A percentile compares a stretch with the other conserved stretches of the same genome.
Conservation (phyloP, 805 yeast genomes). For the Ogataea pignaliae region DNA sequence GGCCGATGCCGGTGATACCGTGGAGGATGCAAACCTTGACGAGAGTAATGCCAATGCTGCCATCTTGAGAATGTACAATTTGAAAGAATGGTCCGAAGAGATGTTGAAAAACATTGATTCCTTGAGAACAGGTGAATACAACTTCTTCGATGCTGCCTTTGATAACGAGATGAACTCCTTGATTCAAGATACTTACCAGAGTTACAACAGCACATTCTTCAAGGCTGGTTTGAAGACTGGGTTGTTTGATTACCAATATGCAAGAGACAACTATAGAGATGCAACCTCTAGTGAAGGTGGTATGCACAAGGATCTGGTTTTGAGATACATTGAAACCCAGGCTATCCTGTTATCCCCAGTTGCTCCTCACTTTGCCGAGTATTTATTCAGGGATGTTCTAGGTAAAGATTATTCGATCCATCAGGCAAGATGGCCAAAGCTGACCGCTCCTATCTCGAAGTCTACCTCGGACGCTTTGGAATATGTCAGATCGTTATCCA, state of each 20-base stretch:
- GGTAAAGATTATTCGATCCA: slow-evolving; percentile 65
- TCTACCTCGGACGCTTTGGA: slow-evolving; percentile 63
- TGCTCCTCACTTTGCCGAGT: slow-evolving; percentile 95
- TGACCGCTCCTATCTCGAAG: slow-evolving; percentile 59
- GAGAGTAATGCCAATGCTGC: slow-evolving; percentile 97
- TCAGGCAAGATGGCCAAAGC: slow-evolving; percentile 71
- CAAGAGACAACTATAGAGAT: slow-evolving; percentile 96
- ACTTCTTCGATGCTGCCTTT: slow-evolving; percentile 83
- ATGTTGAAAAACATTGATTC: slow-evolving; percentile 45
- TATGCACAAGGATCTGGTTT: slow-evolving; percentile 81
- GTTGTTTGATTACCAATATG: slow-evolving; percentile 88
- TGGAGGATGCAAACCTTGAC: slow-evolving; percentile 97
- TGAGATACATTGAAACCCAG: slow-evolving; percentile 83
- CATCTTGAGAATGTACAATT: slow-evolving; percentile 82
- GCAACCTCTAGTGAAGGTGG: slow-evolving; percentile 45
- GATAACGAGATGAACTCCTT: slow-evolving; percentile 89
- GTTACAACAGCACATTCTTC: slow-evolving; percentile 70
- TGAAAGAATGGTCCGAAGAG: slow-evolving; percentile 95
- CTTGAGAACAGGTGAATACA: slow-evolving; percentile 53
- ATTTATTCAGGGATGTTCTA: slow-evolving; percentile 78
- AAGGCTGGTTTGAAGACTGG: slow-evolving; percentile 89
- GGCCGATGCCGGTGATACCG: slow-evolving; percentile 97
- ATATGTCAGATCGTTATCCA: slow-evolving; percentile 72
- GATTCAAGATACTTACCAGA: slow-evolving; percentile 66
- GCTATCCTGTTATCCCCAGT: slow-evolving; percentile 81